A percentile compares a stretch with the other conserved stretches of the same genome.
These are phyloP conservation scores for Aulographum hederae DNA, from an alignment of 2,329 filamentous ascomycete genomes.

Conservation along the genomic window DNA sequence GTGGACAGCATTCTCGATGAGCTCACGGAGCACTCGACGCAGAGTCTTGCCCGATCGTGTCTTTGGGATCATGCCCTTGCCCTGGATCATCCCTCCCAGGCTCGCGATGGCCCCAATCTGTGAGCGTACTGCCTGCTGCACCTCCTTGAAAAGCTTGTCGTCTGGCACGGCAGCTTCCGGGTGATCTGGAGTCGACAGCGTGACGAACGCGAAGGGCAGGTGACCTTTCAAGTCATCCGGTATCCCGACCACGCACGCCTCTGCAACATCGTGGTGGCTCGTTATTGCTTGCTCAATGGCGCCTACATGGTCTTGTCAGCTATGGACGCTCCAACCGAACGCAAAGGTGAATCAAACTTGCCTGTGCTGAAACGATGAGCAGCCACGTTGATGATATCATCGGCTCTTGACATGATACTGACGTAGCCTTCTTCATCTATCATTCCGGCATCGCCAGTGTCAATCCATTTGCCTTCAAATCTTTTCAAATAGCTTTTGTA, in stretches of 20 bases:
- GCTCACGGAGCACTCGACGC: slow-evolving; percentile 59
- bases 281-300: slow-evolving; percentile 84
- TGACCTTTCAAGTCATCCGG: slow-evolving; percentile 79
- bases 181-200: slow-evolving; percentile 33
- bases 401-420: slow-evolving; percentile 44
- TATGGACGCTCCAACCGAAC: background rate
- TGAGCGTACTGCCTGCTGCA: slow-evolving; percentile 53
- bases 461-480: slow-evolving; percentile 67
- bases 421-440: slow-evolving; percentile 56
- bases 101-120: slow-evolving; percentile 80
- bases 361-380: slow-evolving; percentile 80
- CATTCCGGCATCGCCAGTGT: slow-evolving; percentile 81
- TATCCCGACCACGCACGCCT: slow-evolving; percentile 73
- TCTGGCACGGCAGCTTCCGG: slow-evolving; percentile 32
- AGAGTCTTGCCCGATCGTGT: slow-evolving; percentile 86
- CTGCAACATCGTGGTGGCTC: slow-evolving; percentile 58
- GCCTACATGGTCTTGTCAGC: slow-evolving; percentile 34
- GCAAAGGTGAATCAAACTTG: no score
- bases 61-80: slow-evolving; percentile 75
- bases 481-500: slow-evolving; percentile 70
- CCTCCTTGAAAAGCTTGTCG: slow-evolving; percentile 36
- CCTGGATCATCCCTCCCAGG: slow-evolving; percentile 71
- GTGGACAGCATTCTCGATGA: slow-evolving; percentile 65
- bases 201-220: slow-evolving; percentile 78
- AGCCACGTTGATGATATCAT: slow-evolving; percentile 93